Base-by-base conservation (phyloP, 164 flowering plant species). In the Chloranthus sessilifolius region DNA sequence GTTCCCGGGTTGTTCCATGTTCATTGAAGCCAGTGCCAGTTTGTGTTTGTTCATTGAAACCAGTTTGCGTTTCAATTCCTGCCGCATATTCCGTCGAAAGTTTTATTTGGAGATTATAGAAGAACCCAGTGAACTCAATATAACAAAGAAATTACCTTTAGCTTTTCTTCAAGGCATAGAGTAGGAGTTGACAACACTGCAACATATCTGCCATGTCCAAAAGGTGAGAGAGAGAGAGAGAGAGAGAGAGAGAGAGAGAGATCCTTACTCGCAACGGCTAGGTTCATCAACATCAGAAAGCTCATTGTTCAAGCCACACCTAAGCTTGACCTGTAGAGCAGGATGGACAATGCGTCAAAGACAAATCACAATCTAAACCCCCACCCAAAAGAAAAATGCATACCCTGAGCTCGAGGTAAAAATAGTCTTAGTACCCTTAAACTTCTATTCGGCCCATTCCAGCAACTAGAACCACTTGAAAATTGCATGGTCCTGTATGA, bases 361-460 rank as follows among this genome's bases (percentile, higher is more conserved):
- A 40, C 19, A 12, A 25, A 28, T 4, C 24, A 16, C 14, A 47
- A 30, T 19, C 22, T 14, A 47, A 17, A 28, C 28, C n/a, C 19
- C 35, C 35, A 47, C 14, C 7, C 8, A 14, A 8, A n/a, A n/a
- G n/a, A n/a, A n/a, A n/a, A n/a, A n/a, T n/a, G n/a, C n/a, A n/a
- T 40, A 15, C n/a, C 4, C 12, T 33, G 22, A 26, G 23, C 29
- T 22, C 17, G 15, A 39, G 6, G 7, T 11, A 21, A 29, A 3
- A 50, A 33, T 3, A 42, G 17, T n/a, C 44, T 41, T 40, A 26
- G 23, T 74, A 92, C 99, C 95, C 79, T 92, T 57, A 92, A 44
- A 63, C 95, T 92, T 77, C 99, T 82, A 57, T 84, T 92, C 44
- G 97, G 99, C 5, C 99, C 99, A 69, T 86, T 92, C 99, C 99